phyloP scores from a whole-genome alignment of 176 grass and related monocot species.

The Cocos nucifera region DNA sequence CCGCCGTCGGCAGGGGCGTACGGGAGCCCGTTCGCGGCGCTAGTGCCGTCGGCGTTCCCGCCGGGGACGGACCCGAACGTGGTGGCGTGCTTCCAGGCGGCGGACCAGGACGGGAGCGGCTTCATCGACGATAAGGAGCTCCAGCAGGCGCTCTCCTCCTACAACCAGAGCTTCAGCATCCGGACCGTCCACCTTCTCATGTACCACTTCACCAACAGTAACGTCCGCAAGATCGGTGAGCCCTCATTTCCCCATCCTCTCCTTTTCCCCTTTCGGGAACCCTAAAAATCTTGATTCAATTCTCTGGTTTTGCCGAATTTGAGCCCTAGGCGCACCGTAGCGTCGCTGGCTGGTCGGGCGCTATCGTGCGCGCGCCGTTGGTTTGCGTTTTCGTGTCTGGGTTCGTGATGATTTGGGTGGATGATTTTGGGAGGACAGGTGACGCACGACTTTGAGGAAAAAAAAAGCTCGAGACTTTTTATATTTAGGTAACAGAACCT shows the following conservation, averaged over 20 bases:
- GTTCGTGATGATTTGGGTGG: no score
- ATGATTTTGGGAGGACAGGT: no score
- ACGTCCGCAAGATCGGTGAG: constrained; percentile 74
- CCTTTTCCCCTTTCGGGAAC: background rate
- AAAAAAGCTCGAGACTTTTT: no score
- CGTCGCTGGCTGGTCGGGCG: no score
- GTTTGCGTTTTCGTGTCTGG: no score
- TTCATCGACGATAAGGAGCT: constrained; percentile 95
- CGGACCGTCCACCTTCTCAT: constrained; percentile 94
- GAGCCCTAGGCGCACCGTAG: no score
- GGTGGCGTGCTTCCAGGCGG: constrained; percentile 84
- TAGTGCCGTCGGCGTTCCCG: constrained; percentile 62
- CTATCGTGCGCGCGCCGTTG: no score
- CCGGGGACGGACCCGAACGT: constrained; percentile 88
- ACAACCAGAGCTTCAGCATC: constrained; percentile 81
- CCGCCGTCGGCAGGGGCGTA: background rate
- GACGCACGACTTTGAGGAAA: no score
- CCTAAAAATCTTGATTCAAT: no score
- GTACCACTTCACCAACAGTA: constrained; percentile 89
- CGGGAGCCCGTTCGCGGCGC: constrained; percentile 46
- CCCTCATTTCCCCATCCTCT: background rate
- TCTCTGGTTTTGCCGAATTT: no score
- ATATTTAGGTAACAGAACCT: no score
- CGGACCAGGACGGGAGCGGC: constrained; percentile 80
- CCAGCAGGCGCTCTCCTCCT: constrained; percentile 71